These are phyloP conservation scores for Potentilla sterilis DNA, from an alignment of 306 rosid species.

Conservation along the genomic window DNA sequence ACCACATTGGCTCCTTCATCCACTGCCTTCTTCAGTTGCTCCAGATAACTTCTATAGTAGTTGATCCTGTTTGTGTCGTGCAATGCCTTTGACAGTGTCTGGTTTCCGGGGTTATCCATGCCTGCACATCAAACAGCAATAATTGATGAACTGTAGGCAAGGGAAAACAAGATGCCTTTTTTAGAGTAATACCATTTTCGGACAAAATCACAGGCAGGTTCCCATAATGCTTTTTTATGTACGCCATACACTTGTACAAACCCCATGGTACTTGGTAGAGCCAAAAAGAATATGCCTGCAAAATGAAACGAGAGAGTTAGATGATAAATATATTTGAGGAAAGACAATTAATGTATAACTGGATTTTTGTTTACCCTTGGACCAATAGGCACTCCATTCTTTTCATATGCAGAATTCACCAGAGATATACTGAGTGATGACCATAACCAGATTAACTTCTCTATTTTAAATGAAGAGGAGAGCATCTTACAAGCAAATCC, in stretches of 20 bases:
- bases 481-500: slow-evolving; percentile 73
- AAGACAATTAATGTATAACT: not conserved
- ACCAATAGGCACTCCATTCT: slow-evolving; percentile 80
- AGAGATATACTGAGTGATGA: not conserved
- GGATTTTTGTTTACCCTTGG: slow-evolving; percentile 43
- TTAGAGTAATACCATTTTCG: slow-evolving; percentile 61
- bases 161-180: not conserved
- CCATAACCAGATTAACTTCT: not conserved
- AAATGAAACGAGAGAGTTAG: not conserved
- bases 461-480: not conserved
- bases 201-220: slow-evolving; percentile 77
- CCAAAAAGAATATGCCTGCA: slow-evolving; percentile 82
- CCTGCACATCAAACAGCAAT: slow-evolving; percentile 38
- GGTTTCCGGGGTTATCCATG: slow-evolving; percentile 79
- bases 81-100: slow-evolving; percentile 51
- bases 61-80: slow-evolving; percentile 74
- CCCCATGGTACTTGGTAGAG: slow-evolving; percentile 98
- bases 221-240: slow-evolving; percentile 70
- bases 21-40: slow-evolving; percentile 67
- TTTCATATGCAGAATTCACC: slow-evolving; percentile 50
- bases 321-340: not conserved
- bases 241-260: slow-evolving; percentile 66
- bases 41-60: slow-evolving; percentile 60
- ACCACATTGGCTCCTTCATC: slow-evolving; percentile 72
- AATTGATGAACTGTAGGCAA: not conserved